phyloP scores from a whole-genome alignment of 495 filamentous ascomycete species.

The Penicillium chermesinum region DNA sequence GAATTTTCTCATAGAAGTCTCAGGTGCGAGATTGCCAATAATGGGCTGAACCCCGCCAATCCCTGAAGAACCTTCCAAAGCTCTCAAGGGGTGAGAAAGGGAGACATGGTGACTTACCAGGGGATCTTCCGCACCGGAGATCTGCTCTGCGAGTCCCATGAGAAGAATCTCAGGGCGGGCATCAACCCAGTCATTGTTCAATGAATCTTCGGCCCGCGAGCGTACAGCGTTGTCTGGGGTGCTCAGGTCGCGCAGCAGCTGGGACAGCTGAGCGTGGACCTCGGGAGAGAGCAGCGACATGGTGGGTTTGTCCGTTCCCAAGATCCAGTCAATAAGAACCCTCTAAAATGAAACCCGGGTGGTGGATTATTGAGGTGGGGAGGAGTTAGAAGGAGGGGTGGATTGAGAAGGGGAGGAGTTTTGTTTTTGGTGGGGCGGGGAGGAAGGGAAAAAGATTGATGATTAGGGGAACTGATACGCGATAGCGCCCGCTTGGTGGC shows the following conservation, averaged over 20 bases:
- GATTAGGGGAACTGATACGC: slow-evolving; percentile 26
- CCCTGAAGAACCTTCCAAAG: background rate
- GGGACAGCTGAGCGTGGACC: slow-evolving; percentile 71
- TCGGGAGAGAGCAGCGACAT: slow-evolving; percentile 87
- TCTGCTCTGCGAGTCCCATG: slow-evolving; percentile 92
- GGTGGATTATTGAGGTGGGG: slow-evolving; percentile 24
- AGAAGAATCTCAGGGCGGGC: slow-evolving; percentile 77
- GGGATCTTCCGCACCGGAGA: slow-evolving; percentile 63
- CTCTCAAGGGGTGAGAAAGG: slow-evolving; percentile 3
- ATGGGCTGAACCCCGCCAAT: background rate
- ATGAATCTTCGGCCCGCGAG: slow-evolving; percentile 78
- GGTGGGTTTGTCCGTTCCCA: slow-evolving; percentile 32
- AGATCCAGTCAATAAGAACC: slow-evolving; percentile 26
- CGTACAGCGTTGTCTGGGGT: slow-evolving; percentile 86
- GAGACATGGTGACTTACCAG: slow-evolving; percentile 48
- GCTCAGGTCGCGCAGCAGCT: slow-evolving; percentile 80
- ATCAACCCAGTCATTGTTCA: slow-evolving; percentile 83
- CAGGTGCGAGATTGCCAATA: no score
- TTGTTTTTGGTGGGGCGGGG: slow-evolving; percentile 31
- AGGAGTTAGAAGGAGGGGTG: slow-evolving; percentile 16
- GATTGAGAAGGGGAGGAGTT: slow-evolving; percentile 25
- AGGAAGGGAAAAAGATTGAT: slow-evolving; percentile 30
- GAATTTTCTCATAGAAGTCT: no score
- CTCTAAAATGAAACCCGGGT: slow-evolving; percentile 20
- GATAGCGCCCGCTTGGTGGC: slow-evolving; percentile 9